These are phyloP conservation scores for Stipa capillata DNA, from an alignment of 176 grass and related monocot species.

Conservation along the genomic window DNA sequence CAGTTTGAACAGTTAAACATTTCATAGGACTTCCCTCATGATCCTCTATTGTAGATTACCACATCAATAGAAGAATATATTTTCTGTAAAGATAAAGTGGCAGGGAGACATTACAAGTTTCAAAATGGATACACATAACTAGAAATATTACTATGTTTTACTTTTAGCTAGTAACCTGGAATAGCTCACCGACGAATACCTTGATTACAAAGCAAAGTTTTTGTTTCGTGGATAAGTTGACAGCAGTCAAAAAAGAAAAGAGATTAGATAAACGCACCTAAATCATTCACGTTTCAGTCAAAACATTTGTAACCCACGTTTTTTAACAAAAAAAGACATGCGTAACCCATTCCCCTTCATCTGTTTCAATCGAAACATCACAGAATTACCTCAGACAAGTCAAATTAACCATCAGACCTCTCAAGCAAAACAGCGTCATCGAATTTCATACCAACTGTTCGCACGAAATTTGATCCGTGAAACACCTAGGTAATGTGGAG, in stretches of 20 bases:
- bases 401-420: slow-evolving; percentile 5
- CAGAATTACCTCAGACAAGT: neutral
- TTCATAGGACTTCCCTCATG: neutral
- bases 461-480: no score
- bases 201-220: neutral
- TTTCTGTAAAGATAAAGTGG: neutral
- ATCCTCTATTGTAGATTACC: neutral
- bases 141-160: no score
- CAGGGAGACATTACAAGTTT: neutral
- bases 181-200: neutral
- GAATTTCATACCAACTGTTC: neutral
- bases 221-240: neutral
- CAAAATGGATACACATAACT: neutral
- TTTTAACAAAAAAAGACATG: no score
- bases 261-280: neutral
- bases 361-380: neutral
- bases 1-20: slow-evolving; percentile 1
- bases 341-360: neutral
- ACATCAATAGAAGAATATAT: neutral
- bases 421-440: neutral
- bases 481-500: no score
- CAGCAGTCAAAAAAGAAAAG: neutral
- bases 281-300: neutral
- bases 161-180: neutral
- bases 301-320: no score